These are phyloP conservation scores for Lichtheimia hyalospora DNA, from an alignment of 371 early-diverging fungal genomes.

Conservation along the genomic window DNA sequence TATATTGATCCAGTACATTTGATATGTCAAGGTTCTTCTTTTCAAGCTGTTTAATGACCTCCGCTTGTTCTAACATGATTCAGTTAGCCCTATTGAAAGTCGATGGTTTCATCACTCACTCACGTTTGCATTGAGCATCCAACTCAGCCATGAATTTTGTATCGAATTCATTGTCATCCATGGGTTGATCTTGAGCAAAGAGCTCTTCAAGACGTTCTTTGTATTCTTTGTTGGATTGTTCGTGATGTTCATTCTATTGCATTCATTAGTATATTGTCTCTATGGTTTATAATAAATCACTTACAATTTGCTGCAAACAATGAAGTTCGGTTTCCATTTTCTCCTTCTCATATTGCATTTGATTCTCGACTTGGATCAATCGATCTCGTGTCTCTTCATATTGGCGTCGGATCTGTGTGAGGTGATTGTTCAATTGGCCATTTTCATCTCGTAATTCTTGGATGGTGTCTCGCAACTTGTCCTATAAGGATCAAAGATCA, in stretches of 20 bases:
- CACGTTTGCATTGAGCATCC: neutral
- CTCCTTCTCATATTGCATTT: neutral
- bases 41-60: neutral
- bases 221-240: no score
- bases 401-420: neutral
- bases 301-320: neutral
- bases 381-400: neutral
- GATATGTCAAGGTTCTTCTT: neutral
- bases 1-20: neutral
- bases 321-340: neutral
- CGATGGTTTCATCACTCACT: neutral
- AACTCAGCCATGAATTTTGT: neutral
- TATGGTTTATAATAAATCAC: neutral
- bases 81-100: neutral
- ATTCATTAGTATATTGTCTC: constrained; percentile 1
- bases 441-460: constrained; percentile 10
- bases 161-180: neutral
- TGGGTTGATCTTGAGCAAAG: no score
- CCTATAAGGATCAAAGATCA: neutral
- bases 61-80: neutral
- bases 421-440: neutral
- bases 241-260: no score
- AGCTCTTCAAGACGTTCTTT: no score
- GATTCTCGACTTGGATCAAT: neutral
- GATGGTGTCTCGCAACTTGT: constrained; percentile 6